Evolutionary conservation across 768 basidiomycete genomes (phyloP).

Genomic region (Tulasnella sp.): DNA sequence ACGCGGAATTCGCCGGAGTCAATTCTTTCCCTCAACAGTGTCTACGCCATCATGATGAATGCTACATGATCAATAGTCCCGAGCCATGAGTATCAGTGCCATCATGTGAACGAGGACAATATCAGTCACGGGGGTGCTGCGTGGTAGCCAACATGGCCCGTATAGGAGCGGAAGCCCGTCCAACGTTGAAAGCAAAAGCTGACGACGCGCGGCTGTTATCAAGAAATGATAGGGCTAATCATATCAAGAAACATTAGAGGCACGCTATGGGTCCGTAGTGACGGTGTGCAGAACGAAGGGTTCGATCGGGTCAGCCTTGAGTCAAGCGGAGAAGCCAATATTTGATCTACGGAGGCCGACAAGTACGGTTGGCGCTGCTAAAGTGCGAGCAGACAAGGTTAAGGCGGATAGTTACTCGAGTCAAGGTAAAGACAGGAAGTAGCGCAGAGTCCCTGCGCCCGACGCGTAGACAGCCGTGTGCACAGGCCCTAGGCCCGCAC

Average conservation of each 20-base stretch:
- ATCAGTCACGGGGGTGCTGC: constrained; percentile 4
- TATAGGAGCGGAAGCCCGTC: neutral
- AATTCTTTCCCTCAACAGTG: neutral
- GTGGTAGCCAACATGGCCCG: neutral
- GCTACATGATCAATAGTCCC: neutral
- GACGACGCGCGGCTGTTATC: neutral
- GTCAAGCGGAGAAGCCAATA: constrained; percentile 19
- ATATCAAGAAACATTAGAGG: neutral
- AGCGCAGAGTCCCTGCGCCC: constrained; percentile 8
- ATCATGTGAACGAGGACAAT: constrained; percentile 17
- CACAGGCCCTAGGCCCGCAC: constrained; percentile 10
- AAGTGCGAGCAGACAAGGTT: constrained; percentile 15
- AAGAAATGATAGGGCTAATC: neutral
- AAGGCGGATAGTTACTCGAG: constrained; percentile 4
- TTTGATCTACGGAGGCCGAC: neutral
- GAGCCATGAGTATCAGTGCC: neutral
- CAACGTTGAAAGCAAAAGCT: neutral
- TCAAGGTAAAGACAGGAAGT: neutral
- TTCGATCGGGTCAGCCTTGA: neutral
- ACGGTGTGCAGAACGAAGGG: neutral
- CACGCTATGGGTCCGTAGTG: neutral
- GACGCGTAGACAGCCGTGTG: constrained; percentile 18
- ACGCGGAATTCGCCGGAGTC: constrained; percentile 9
- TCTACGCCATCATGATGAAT: neutral
- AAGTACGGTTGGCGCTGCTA: constrained; percentile 15